Evolutionary conservation across 2,329 filamentous ascomycete species (phyloP).

Genomic region (Alternaria sp.): DNA sequence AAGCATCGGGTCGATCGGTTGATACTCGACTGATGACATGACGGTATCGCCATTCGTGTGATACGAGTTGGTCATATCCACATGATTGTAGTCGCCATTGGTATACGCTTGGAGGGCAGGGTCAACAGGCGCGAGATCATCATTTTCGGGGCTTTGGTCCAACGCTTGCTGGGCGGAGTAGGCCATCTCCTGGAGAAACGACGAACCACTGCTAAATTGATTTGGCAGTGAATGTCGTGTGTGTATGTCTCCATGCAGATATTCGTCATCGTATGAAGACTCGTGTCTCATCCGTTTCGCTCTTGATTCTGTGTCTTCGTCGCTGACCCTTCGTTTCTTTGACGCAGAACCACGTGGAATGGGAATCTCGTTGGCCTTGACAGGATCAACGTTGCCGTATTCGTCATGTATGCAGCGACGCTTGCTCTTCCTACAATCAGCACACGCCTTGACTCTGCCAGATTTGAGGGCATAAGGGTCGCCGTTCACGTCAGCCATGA

Average conservation of each 20-base stretch:
- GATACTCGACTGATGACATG: constrained; percentile 47
- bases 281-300: constrained; percentile 43
- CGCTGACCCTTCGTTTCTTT: constrained; percentile 60
- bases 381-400: constrained; percentile 68
- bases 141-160: constrained; percentile 27
- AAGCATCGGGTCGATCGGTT: constrained; percentile 22
- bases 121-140: constrained; percentile 41
- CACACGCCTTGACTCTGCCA: constrained; percentile 69
- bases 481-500: constrained; percentile 45
- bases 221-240: constrained; percentile 34
- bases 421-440: constrained; percentile 74
- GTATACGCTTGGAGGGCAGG: constrained; percentile 37
- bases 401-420: constrained; percentile 73
- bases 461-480: constrained; percentile 60
- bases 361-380: constrained; percentile 69
- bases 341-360: constrained; percentile 65
- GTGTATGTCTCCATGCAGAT: constrained; percentile 34
- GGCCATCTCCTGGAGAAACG: constrained; percentile 37
- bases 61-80: constrained; percentile 24
- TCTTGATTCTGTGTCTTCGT: constrained; percentile 33
- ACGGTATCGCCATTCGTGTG: constrained; percentile 35
- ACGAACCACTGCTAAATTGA: constrained; percentile 30
- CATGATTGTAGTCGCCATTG: constrained; percentile 24
- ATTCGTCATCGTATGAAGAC: constrained; percentile 32
- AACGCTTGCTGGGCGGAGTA: constrained; percentile 43